Evolutionary conservation across 2,329 filamentous ascomycete species (phyloP).

Genomic region (Teratosphaeria pseudoeucalypti): DNA sequence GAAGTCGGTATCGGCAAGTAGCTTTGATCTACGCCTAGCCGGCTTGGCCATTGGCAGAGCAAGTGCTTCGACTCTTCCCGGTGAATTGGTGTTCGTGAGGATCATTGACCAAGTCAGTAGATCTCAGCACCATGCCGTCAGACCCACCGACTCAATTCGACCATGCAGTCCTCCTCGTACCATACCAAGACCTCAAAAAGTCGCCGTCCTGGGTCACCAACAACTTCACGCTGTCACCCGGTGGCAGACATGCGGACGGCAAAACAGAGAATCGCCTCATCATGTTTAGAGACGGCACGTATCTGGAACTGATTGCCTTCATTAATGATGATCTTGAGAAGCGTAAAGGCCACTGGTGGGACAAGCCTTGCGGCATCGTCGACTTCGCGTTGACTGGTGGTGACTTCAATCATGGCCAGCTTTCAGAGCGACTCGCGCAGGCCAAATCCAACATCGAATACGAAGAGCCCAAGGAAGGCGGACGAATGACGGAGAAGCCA

Average conservation of each 20-base stretch:
- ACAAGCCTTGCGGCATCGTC: slow-evolving; percentile 41
- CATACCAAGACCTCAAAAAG: slow-evolving; percentile 37
- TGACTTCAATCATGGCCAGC: slow-evolving; percentile 10
- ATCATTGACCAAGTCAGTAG: background rate
- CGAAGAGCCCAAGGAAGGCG: slow-evolving; percentile 40
- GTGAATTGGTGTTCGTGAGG: background rate
- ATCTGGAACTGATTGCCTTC: slow-evolving; percentile 58
- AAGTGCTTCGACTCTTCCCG: background rate
- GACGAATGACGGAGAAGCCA: slow-evolving; percentile 42
- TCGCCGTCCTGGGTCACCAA: slow-evolving; percentile 43
- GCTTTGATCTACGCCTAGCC: background rate
- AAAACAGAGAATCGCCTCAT: slow-evolving; percentile 53
- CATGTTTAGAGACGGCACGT: slow-evolving; percentile 52
- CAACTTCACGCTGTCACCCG: slow-evolving; percentile 48
- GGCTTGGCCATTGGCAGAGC: background rate
- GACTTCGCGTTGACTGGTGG: slow-evolving; percentile 49
- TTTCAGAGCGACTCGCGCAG: slow-evolving; percentile 12
- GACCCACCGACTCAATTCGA: slow-evolving; percentile 40
- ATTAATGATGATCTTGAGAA: slow-evolving; percentile 34
- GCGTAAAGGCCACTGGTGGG: slow-evolving; percentile 49
- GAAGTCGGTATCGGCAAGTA: background rate
- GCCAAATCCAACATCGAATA: slow-evolving; percentile 34
- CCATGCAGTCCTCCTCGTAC: slow-evolving; percentile 55
- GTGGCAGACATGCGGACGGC: slow-evolving; percentile 52
- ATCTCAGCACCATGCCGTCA: background rate